Evolutionary conservation across 148 eudicot species (phyloP).

Genomic region (Camellia lanceoleosa): DNA sequence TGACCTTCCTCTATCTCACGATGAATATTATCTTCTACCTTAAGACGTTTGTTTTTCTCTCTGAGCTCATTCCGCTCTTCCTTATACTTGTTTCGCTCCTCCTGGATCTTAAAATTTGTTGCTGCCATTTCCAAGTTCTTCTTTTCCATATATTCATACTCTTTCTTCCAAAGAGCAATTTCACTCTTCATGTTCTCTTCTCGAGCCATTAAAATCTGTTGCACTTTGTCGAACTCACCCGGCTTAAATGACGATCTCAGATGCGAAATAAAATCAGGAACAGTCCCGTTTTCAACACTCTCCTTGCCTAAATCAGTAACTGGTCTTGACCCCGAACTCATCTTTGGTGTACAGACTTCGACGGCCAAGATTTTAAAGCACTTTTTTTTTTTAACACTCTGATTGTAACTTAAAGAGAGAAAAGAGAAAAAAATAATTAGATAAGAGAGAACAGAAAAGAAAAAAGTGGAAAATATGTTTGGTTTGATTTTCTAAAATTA

Average conservation of each 20-base stretch:
- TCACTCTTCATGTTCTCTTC: background rate
- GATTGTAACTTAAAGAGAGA: too few relatives aligned
- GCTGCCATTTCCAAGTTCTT: background rate
- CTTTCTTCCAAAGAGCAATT: background rate
- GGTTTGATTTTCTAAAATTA: too few relatives aligned
- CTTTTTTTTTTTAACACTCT: too few relatives aligned
- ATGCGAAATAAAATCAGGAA: background rate
- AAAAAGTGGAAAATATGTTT: too few relatives aligned
- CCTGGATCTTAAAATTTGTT: background rate
- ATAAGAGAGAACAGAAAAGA: too few relatives aligned
- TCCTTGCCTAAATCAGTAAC: background rate
- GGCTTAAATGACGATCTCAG: slow-evolving; percentile 4
- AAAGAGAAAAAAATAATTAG: too few relatives aligned
- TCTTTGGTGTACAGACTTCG: background rate
- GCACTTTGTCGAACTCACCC: background rate
- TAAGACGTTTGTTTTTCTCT: background rate
- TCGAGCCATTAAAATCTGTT: background rate
- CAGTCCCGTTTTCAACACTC: background rate
- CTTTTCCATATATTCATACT: slow-evolving; percentile 2
- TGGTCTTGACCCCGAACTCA: background rate
- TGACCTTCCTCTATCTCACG: background rate
- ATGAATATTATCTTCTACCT: background rate
- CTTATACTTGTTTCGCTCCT: background rate
- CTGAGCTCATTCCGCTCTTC: background rate
- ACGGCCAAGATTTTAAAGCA: too few relatives aligned